Conservation (phyloP, 1,284 basidiomycete genomes). For the Ceratobasidium papillatum region DNA sequence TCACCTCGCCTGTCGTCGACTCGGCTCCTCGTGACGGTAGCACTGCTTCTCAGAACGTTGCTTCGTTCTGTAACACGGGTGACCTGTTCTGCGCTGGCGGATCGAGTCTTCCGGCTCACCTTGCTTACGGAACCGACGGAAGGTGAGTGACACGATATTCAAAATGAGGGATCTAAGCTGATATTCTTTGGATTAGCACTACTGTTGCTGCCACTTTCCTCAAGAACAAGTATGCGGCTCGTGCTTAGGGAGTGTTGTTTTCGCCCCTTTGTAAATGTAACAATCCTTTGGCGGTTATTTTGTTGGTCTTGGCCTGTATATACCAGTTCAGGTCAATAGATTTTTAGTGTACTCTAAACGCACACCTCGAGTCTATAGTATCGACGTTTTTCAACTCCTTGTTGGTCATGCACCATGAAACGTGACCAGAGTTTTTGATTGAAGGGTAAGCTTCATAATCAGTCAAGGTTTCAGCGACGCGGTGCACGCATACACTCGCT, state of each 20-base stretch:
- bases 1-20: slow-evolving; percentile 22
- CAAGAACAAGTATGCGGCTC: slow-evolving; percentile 16
- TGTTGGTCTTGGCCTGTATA: neutral
- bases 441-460: too few relatives aligned
- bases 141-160: slow-evolving; percentile 16
- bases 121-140: slow-evolving; percentile 39
- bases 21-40: slow-evolving; percentile 24
- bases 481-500: neutral
- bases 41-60: slow-evolving; percentile 23
- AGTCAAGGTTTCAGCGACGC: too few relatives aligned
- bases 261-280: neutral
- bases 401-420: too few relatives aligned
- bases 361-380: too few relatives aligned
- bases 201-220: slow-evolving; percentile 24
- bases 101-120: slow-evolving; percentile 20
- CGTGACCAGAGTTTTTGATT: too few relatives aligned
- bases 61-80: slow-evolving; percentile 20
- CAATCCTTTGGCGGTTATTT: neutral
- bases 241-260: neutral
- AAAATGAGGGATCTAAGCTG: neutral
- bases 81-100: slow-evolving; percentile 37
- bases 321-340: neutral
- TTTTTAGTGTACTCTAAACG: too few relatives aligned
- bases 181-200: neutral
- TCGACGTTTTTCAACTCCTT: too few relatives aligned